Base-by-base conservation (phyloP, 805 yeast genomes). In the Dipodascopsis uninucleata region DNA sequence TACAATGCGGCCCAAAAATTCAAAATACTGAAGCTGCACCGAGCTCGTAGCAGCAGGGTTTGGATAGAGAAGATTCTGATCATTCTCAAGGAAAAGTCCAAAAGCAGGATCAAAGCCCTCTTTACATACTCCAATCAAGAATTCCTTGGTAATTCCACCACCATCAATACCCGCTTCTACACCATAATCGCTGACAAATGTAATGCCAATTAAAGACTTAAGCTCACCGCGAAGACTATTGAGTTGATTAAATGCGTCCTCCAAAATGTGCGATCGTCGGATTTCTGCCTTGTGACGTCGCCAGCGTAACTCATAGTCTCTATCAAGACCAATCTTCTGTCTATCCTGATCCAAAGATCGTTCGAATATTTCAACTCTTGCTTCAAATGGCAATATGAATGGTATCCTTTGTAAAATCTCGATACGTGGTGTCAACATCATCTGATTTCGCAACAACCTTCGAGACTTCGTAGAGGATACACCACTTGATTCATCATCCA, bases 151-250 rank as follows among this genome's bases (percentile, higher is more conserved):
- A 20, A 90, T 70, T 1, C 98, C 98, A 9, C 97, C 98, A 5
- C 98, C 98, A 63, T 90, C 98, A 33, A 90, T 82, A 1, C 98
- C 98, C 0, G 81, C 87, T 61, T 90, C 97, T 28, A 70, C 75
- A 1, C 89, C 95, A 65, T 80, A 77, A 44, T 82, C 76, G 57
- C 85, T 84, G 28, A 69, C 68, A 59, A 93, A 88, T 12, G 73
- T 72, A 1, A 93, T 87, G 1, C 75, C 68, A 7, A 89, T 62
- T 28, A 70, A 71, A 6, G 72, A 60, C 57, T 84, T 87, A 61
- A 89, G 75, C 3, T 67, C 66, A 1, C 69, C 58, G 0, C 88
- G 86, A 7, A 72, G 56, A 2, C 68, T 64, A 25, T 75, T 73
- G 58, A 82, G 82, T 4, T 71, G 71, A 1, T 71, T 67, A 59